These are phyloP conservation scores for Helminthosporium solani DNA, from an alignment of 2,329 filamentous ascomycete genomes.

Conservation along the genomic window DNA sequence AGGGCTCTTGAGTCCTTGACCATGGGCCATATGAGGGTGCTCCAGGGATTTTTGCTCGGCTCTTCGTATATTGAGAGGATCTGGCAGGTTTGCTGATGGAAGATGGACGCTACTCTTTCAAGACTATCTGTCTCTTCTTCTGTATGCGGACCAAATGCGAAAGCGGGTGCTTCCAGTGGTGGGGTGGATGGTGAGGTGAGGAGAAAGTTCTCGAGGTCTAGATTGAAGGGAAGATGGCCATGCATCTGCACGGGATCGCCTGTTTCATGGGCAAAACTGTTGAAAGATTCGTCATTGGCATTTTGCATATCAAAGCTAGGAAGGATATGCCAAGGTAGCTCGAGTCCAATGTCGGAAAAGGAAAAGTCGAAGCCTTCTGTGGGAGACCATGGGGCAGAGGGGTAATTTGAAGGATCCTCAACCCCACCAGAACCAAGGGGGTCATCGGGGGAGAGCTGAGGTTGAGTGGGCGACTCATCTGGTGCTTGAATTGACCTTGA, in stretches of 20 bases:
- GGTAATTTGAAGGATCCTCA: neutral
- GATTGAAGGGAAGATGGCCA: neutral
- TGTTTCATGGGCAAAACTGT: neutral
- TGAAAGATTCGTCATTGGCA: neutral
- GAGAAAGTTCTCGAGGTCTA: constrained; percentile 52
- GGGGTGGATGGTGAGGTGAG: constrained; percentile 26
- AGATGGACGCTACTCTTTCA: constrained; percentile 61
- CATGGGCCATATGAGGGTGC: constrained; percentile 66
- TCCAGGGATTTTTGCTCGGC: constrained; percentile 66
- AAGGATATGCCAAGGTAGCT: neutral
- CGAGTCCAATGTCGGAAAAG: constrained; percentile 1
- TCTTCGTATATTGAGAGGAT: constrained; percentile 70
- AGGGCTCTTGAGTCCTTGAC: constrained; percentile 62
- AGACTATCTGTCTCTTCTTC: constrained; percentile 44
- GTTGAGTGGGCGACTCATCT: neutral
- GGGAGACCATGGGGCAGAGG: neutral
- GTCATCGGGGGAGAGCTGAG: neutral
- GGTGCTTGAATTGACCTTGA: neutral
- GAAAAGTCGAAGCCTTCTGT: neutral
- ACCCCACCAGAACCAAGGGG: too few species aligned
- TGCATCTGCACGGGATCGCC: neutral
- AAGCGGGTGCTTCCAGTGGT: neutral
- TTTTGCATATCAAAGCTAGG: neutral
- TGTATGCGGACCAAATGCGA: constrained; percentile 2
- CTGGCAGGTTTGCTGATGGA: constrained; percentile 64